Evolutionary conservation across 2,329 filamentous ascomycete genomes (phyloP).

Genomic region (Alternaria ventricosa): DNA sequence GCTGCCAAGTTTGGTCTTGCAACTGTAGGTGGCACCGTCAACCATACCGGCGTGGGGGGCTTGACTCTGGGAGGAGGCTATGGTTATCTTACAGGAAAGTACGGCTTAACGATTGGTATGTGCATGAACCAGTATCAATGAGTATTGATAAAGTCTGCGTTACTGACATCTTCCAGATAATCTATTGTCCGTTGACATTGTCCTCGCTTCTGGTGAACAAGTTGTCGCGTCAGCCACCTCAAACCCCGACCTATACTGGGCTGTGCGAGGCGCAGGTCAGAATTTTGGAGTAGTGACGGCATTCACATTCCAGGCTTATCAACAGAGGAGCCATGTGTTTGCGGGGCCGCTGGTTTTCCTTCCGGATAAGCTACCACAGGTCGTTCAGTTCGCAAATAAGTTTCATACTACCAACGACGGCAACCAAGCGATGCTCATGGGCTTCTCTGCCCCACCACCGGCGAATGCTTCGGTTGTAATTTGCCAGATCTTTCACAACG

Average conservation of each 20-base stretch:
- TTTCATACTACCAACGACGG: slow-evolving; percentile 39
- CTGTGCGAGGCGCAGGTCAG: slow-evolving; percentile 47
- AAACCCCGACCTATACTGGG: slow-evolving; percentile 48
- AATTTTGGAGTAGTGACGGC: slow-evolving; percentile 50
- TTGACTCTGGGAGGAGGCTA: slow-evolving; percentile 63
- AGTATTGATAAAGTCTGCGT: neutral
- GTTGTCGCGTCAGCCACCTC: slow-evolving; percentile 37
- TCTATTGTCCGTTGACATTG: slow-evolving; percentile 45
- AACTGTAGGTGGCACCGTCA: slow-evolving; percentile 67
- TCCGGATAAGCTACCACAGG: slow-evolving; percentile 33
- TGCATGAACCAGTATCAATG: neutral
- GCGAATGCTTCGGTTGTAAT: slow-evolving; percentile 38
- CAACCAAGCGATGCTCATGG: slow-evolving; percentile 35
- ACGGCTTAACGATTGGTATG: slow-evolving; percentile 62
- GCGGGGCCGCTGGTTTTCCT: slow-evolving; percentile 48
- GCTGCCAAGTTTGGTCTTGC: slow-evolving; percentile 60
- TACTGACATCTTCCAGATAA: slow-evolving; percentile 32
- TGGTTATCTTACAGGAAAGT: slow-evolving; percentile 61
- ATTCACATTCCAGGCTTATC: slow-evolving; percentile 50
- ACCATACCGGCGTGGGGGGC: slow-evolving; percentile 68
- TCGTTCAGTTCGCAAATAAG: slow-evolving; percentile 39
- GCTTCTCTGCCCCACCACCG: slow-evolving; percentile 38
- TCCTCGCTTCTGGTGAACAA: slow-evolving; percentile 46
- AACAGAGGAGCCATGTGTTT: slow-evolving; percentile 41
- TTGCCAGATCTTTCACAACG: slow-evolving; percentile 46